Evolutionary conservation across 2,329 filamentous ascomycete species (phyloP).

Genomic region (Colletotrichum filicis): DNA sequence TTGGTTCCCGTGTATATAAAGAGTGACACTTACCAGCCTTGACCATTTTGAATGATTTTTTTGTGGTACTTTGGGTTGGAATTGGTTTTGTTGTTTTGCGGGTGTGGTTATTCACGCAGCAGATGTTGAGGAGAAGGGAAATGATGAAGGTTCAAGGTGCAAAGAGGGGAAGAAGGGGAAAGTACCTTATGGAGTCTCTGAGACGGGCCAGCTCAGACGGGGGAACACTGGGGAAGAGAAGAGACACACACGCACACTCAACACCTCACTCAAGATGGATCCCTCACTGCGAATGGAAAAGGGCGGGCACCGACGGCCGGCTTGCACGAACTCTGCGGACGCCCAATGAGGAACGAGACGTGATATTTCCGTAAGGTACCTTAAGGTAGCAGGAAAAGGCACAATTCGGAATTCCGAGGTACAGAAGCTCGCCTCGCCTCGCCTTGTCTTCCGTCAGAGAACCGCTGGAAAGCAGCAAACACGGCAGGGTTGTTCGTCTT

Average conservation of each 20-base stretch:
- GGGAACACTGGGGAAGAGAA: not conserved
- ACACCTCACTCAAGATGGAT: not conserved
- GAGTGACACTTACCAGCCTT: constrained; percentile 83
- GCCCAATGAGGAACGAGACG: constrained; percentile 10
- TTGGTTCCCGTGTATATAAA: constrained; percentile 39
- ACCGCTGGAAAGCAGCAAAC: not conserved
- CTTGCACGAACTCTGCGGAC: constrained; percentile 27
- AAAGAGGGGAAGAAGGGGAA: constrained; percentile 32
- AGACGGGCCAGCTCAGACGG: not conserved
- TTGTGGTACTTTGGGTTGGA: constrained; percentile 45
- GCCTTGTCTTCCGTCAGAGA: not conserved
- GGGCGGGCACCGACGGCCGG: constrained; percentile 9
- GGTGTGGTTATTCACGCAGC: constrained; percentile 13
- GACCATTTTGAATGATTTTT: constrained; percentile 87
- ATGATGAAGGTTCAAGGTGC: constrained; percentile 16
- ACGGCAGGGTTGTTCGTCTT: not conserved
- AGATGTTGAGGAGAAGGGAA: constrained; percentile 18
- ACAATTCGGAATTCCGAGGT: constrained; percentile 32
- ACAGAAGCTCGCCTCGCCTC: constrained; percentile 29
- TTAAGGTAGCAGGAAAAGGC: not conserved
- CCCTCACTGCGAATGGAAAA: not conserved
- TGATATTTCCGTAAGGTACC: not conserved
- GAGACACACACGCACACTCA: not conserved
- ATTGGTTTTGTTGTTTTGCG: constrained; percentile 17
- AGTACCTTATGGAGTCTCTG: constrained; percentile 28